These are phyloP conservation scores for Fusarium mexicanum DNA, from an alignment of 2,329 filamentous ascomycete genomes.

Conservation along the genomic window DNA sequence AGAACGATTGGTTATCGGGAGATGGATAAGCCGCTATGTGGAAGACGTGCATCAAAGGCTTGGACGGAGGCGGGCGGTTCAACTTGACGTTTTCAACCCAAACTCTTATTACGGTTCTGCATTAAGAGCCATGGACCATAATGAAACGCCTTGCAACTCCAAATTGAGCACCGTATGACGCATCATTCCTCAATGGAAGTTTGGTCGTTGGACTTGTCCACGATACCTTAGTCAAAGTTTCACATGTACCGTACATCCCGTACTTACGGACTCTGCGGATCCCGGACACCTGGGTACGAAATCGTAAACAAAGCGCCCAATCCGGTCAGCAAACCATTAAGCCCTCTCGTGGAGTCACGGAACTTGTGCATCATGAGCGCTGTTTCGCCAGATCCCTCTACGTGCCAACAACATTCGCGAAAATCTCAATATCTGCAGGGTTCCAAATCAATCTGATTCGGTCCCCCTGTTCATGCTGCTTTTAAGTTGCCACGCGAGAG, in stretches of 20 bases:
- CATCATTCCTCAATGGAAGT: not conserved
- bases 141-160: not conserved
- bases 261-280: not conserved
- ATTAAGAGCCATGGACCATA: not conserved
- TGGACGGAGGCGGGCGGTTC: conserved; percentile 21
- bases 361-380: conserved; percentile 7
- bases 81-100: conserved; percentile 8
- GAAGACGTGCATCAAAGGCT: conserved; percentile 28
- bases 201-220: not conserved
- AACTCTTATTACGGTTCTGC: not conserved
- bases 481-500: conserved; percentile 17
- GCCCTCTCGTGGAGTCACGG: not conserved
- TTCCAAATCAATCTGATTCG: conserved; percentile 14
- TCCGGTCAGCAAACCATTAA: not conserved
- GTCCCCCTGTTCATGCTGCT: conserved; percentile 22
- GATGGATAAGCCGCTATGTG: conserved; percentile 34
- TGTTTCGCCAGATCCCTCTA: not conserved
- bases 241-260: not conserved
- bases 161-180: conserved; percentile 3
- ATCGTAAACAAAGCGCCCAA: not conserved
- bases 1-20: conserved; percentile 1
- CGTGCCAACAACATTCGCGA: not conserved
- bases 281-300: not conserved
- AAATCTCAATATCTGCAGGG: conserved; percentile 21
- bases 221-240: not conserved